Conservation (phyloP, 495 filamentous ascomycete species). For the Pyrenopolyporus hunteri region DNA sequence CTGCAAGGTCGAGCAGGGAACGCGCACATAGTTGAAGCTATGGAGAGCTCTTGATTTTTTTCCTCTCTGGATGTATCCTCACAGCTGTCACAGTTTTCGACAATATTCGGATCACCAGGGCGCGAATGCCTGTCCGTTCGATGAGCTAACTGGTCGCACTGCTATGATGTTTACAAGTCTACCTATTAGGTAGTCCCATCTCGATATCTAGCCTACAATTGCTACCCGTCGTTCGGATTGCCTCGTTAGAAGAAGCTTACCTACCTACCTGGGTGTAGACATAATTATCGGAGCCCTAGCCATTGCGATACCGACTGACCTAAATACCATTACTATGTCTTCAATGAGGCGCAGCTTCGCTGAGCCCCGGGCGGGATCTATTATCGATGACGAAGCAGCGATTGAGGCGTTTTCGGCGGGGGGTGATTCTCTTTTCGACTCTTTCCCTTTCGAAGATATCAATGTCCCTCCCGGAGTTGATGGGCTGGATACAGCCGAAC, state of each 20-base stretch:
- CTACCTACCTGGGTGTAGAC: too few species aligned
- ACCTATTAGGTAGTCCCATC: too few species aligned
- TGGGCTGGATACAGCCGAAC: not conserved
- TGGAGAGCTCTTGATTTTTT: too few species aligned
- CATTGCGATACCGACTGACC: not conserved
- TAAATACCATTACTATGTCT: not conserved
- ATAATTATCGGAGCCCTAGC: too few species aligned
- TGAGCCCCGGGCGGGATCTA: not conserved
- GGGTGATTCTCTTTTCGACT: constrained; percentile 19
- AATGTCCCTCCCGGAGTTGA: not conserved
- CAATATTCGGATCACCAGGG: not conserved
- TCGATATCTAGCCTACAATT: too few species aligned
- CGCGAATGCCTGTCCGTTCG: too few species aligned
- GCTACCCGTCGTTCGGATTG: too few species aligned
- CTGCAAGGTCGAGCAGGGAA: not conserved
- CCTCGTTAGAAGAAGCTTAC: too few species aligned
- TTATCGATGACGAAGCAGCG: constrained; percentile 19
- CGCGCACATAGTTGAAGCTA: not conserved
- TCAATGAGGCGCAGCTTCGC: not conserved
- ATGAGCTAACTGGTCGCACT: too few species aligned
- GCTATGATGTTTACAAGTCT: too few species aligned
- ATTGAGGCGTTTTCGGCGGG: not conserved
- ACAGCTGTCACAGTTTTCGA: not conserved
- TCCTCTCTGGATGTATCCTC: not conserved
- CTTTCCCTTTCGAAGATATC: constrained; percentile 18